Base-by-base conservation (phyloP, 352 stramenopile species). In the Plasmopara muralis region DNA sequence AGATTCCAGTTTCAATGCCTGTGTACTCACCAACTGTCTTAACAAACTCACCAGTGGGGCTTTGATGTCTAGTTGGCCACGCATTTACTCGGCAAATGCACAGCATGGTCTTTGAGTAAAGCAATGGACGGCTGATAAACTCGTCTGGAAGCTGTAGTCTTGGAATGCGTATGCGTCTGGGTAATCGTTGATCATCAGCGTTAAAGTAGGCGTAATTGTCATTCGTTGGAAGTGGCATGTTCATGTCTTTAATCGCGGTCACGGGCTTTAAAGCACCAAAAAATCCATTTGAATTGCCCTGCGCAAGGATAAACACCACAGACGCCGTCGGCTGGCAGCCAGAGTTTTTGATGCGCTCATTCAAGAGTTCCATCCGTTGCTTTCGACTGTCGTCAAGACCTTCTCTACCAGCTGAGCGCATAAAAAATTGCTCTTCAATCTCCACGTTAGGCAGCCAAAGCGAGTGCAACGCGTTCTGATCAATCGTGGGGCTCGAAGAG, bases 1-100 rank as follows among this genome's bases (percentile, higher is more conserved):
- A 97, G 33, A 90, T 83, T 30, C 97, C 93, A 29, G 96, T 89
- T 46, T 88, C 81, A 43, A 96, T 96, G 3, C 74, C 75, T 0
- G 73, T 85, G 37, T 81, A 89, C 53, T 85, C 73, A 9, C 82
- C 80, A 0, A 91, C 60, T 10, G 77, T 84, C 61, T 90, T 84
- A 3, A 90, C 64, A 53, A 89, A 89, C 33, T 85, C 73, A 1
- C 78, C 87, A 77, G 72, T 70, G 0, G 87, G 83, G 29, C 68
- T 85, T 38, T 67, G 66, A 45, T 74, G 66, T 59, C 67, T 71
- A 9, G 68, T 83, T 33, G 64, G 74, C 77, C 77, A 89, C 47
- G 77, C 54, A 56, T 76, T 86, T 29, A 89, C 74, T 14, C 74
- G 72, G 14, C 74, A 85, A 46, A 89, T 80, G 44, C 79, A 89